Percentiles rank a stretch among this genome's conserved stretches.
Conservation (phyloP, 441 rosid genomes). For the Adansonia grandidieri region DNA sequence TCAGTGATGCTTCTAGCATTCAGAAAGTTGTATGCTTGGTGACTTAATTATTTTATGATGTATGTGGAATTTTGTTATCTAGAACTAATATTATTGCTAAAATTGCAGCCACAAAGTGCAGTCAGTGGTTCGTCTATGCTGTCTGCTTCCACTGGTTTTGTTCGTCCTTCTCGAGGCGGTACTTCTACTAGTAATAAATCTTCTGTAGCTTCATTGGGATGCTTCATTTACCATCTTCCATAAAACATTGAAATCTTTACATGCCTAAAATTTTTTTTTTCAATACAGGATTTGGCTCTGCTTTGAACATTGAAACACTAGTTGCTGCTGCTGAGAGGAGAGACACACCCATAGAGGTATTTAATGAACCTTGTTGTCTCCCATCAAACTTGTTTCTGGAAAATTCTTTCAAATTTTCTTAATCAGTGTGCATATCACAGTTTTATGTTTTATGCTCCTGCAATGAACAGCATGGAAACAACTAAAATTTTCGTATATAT, state of each 20-base stretch:
- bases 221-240: neutral
- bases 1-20: constrained; percentile 53
- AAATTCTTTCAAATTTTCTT: neutral
- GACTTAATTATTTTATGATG: constrained; percentile 3
- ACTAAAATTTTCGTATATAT: neutral
- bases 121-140: constrained; percentile 48
- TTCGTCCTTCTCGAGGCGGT: constrained; percentile 70
- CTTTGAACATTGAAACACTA: constrained; percentile 95
- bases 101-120: constrained; percentile 47
- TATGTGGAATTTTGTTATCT: neutral
- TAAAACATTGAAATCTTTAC: neutral
- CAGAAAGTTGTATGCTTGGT: constrained; percentile 71
- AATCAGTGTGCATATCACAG: neutral
- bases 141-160: constrained; percentile 65
- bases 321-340: constrained; percentile 99
- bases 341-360: constrained; percentile 88
- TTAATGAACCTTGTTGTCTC: constrained; percentile 1
- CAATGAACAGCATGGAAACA: neutral
- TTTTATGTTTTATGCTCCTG: neutral
- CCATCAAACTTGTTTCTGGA: neutral
- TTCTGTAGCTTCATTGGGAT: neutral
- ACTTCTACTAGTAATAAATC: constrained; percentile 74
- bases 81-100: constrained; percentile 16
- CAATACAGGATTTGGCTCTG: constrained; percentile 91
- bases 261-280: constrained; percentile 5